Base-by-base conservation (phyloP, 2,329 filamentous ascomycete genomes). In the Alternaria sp. region DNA sequence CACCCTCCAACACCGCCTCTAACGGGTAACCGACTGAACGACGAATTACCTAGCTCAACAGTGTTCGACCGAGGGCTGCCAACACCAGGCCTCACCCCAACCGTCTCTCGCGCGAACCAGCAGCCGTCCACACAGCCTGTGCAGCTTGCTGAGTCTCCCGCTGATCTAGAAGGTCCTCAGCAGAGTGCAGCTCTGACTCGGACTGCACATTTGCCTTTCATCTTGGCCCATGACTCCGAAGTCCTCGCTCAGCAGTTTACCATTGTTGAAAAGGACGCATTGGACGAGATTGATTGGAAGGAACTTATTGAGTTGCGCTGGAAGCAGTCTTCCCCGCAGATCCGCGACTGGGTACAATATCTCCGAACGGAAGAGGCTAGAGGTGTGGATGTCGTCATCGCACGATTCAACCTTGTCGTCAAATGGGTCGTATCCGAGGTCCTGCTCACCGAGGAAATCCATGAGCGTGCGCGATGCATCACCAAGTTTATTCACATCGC, bases 251-350 rank as follows among this genome's bases (percentile, higher is more conserved):
- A 94, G 77, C 92, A 96, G 71, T 92, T 96, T 69, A 95, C 92
- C 0, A 85, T 96, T 32, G 92, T 96, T 50, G 92, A 96, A 74
- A 94, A 95, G 77, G 92, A 95, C 75, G 92, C 92, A 1, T 83
- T 96, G 21, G 92, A 93, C 69, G 92, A 95, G 77, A 91, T 96
- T 66, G 92, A 95, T 80, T 96, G 92, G 92, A 93, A 91, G 76
- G 92, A 96, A 70, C 84, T 96, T 12, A 92, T 95, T 58, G 91
- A 93, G 58, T 90, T 96, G 85, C 88, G 88, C 54, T 95, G 92
- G 91, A 93, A 92, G 75, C 88, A 93, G 70, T 85, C 87, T 15
- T 87, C 86, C 51, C 88, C 86, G 54, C 84, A 90, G 64, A 87
- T 89, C 36, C 87, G 89, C 57, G 92, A 93, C 21, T 96, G 92